A percentile compares a stretch with the other conserved stretches of the same genome.
phyloP scores from a whole-genome alignment of 2,329 filamentous ascomycete species.

The Neopestalotiopsis sp. region DNA sequence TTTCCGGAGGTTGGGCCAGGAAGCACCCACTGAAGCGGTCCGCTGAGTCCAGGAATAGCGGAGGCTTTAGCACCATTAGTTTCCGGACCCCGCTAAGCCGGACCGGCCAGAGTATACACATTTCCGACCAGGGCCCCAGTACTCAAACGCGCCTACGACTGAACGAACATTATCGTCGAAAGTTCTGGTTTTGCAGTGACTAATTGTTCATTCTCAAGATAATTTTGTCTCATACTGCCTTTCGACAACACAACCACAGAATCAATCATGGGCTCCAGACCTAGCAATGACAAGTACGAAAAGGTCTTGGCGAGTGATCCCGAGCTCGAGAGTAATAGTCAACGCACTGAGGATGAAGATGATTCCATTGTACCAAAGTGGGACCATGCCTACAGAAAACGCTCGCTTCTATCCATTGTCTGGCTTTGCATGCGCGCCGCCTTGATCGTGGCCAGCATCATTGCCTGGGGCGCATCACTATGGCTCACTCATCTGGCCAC shows the following conservation, averaged over 20 bases:
- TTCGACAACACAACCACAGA: neutral
- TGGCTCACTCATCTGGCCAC: neutral
- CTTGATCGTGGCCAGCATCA: neutral
- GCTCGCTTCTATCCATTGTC: neutral
- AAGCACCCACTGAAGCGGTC: neutral
- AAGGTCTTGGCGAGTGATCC: neutral
- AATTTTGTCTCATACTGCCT: neutral
- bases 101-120: neutral
- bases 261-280: neutral
- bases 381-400: neutral
- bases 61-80: neutral
- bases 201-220: neutral
- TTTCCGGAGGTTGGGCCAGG: neutral
- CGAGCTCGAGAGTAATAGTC: conserved; percentile 1
- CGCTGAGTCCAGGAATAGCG: neutral
- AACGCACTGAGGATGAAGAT: neutral
- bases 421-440: neutral
- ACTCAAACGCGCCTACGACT: too few relatives aligned
- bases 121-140: neutral
- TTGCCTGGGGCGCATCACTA: neutral
- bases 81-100: neutral
- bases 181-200: neutral
- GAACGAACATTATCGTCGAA: neutral
- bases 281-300: conserved; percentile 1
- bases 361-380: neutral